Evolutionary conservation across 345 rosid species (phyloP).

Genomic region (Bruguiera parviflora): DNA sequence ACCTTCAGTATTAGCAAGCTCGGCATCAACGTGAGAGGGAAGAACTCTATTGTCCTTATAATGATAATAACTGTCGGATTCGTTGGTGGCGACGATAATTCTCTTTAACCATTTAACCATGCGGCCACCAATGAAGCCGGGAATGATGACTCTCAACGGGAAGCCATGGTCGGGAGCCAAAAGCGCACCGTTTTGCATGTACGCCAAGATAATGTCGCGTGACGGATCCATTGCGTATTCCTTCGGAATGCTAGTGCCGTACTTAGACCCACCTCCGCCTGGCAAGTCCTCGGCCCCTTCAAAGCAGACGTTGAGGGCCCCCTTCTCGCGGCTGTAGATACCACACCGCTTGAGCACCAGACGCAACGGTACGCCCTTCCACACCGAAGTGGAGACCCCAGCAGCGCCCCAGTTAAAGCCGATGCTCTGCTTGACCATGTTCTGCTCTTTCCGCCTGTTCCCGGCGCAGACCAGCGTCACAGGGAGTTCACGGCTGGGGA

Average conservation of each 20-base stretch:
- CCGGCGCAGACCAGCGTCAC: conserved; percentile 90
- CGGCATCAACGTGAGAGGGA: conserved; percentile 84
- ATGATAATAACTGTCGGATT: conserved; percentile 76
- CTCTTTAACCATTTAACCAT: conserved; percentile 94
- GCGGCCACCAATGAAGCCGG: conserved; percentile 89
- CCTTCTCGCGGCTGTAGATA: conserved; percentile 46
- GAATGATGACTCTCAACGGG: conserved; percentile 76
- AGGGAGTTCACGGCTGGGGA: conserved; percentile 63
- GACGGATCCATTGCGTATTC: conserved; percentile 84
- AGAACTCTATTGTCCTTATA: conserved; percentile 78
- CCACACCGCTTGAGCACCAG: conserved; percentile 73
- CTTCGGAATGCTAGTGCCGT: conserved; percentile 69
- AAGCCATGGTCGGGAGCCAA: conserved; percentile 87
- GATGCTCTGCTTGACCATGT: conserved; percentile 75
- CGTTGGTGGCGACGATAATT: conserved; percentile 66
- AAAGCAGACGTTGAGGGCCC: conserved; percentile 81
- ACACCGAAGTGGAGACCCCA: conserved; percentile 73
- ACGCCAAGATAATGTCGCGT: conserved; percentile 75
- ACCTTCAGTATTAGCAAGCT: conserved; percentile 90
- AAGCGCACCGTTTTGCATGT: conserved; percentile 91
- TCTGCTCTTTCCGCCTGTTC: conserved; percentile 87
- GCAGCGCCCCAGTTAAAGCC: conserved; percentile 97
- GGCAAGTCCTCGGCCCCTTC: conserved; percentile 96
- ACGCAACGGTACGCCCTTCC: conserved; percentile 71
- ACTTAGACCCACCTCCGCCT: conserved; percentile 91